These are phyloP conservation scores for Coemansia sp. DNA, from an alignment of 192 early-diverging fungal species.

Conservation along the genomic window DNA sequence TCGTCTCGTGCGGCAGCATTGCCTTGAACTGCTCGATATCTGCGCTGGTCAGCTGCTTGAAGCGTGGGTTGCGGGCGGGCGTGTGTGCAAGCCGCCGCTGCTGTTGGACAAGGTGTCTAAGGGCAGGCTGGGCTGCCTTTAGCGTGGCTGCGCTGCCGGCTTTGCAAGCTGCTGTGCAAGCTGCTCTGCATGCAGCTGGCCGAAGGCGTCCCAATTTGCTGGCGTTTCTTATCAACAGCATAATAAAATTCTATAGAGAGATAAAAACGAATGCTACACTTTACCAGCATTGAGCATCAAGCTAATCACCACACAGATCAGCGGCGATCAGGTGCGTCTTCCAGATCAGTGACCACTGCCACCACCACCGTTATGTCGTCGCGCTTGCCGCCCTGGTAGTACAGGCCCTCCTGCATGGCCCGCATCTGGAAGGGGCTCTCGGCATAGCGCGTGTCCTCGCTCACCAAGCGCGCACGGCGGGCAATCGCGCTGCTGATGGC, in stretches of 20 bases:
- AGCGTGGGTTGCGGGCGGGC: conserved; percentile 27
- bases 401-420: conserved; percentile 91
- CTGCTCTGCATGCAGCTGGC: too few species aligned
- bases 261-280: background rate
- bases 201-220: too few species aligned
- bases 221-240: too few species aligned
- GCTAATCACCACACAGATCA: too few species aligned
- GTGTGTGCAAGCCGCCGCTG: conserved; percentile 15
- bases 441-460: conserved; percentile 73
- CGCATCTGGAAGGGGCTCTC: conserved; percentile 88
- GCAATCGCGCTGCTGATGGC: conserved; percentile 79
- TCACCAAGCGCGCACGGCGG: conserved; percentile 68
- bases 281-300: too few species aligned
- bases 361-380: conserved; percentile 94
- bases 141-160: too few species aligned
- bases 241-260: too few species aligned
- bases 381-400: conserved; percentile 90
- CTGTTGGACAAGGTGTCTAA: too few species aligned
- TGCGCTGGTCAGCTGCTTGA: conserved; percentile 55
- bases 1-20: conserved; percentile 40
- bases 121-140: too few species aligned
- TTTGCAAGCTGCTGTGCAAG: too few species aligned
- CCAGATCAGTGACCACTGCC: conserved; percentile 75
- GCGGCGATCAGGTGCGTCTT: conserved; percentile 71
- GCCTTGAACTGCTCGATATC: conserved; percentile 64